Conservation (phyloP, 176 grass and related monocot genomes). For the Carex parvula region DNA sequence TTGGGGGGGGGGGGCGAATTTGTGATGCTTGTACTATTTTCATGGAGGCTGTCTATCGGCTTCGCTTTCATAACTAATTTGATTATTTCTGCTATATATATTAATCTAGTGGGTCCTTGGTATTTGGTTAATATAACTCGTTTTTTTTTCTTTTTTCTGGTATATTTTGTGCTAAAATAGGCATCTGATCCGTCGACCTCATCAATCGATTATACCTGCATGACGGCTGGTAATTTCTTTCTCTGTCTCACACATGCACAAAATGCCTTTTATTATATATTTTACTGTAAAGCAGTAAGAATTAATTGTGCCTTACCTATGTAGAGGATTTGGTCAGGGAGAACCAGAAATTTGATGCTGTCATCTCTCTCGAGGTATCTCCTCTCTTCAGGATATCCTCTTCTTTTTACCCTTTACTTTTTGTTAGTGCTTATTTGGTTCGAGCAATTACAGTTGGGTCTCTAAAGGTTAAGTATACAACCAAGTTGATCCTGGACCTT, state of each 20-base stretch:
- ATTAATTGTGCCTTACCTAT: constrained; percentile 31
- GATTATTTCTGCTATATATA: not conserved
- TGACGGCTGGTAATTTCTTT: constrained; percentile 61
- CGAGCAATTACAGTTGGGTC: not conserved
- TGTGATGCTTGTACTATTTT: not conserved
- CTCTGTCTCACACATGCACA: not conserved
- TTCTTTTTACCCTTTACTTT: not conserved
- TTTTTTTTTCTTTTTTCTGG: not conserved
- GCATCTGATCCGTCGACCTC: constrained; percentile 76
- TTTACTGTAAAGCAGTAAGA: not conserved
- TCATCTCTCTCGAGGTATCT: constrained; percentile 83
- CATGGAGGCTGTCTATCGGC: not conserved
- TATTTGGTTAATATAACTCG: not conserved
- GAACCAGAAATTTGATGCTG: constrained; percentile 84
- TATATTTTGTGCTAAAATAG: constrained; percentile 24
- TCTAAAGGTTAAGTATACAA: not conserved
- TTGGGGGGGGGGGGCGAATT: no score
- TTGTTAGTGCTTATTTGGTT: not conserved
- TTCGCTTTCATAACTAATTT: not conserved
- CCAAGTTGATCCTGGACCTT: not conserved
- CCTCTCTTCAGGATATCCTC: not conserved
- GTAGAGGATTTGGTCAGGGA: constrained; percentile 85
- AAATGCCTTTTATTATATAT: constrained; percentile 9
- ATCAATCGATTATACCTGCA: constrained; percentile 88
- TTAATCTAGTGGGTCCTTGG: not conserved